Conservation (phyloP, 108 stramenopile species). For the Nitzschia putrida region DNA sequence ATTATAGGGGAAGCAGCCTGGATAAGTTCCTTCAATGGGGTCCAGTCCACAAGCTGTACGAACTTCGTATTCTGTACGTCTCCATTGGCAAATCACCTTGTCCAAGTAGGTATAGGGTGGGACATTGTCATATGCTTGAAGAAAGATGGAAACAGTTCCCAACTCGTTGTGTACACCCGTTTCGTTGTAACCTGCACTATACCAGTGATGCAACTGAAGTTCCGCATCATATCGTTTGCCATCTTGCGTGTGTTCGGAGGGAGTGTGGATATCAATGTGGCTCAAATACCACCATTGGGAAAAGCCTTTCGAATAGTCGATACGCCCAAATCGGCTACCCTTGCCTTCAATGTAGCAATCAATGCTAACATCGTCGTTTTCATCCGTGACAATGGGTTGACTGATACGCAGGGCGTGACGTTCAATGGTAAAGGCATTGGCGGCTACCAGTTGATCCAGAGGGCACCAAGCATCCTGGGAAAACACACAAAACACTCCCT, state of each 20-base stretch:
- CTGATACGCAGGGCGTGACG: constrained; percentile 45
- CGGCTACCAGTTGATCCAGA: constrained; percentile 36
- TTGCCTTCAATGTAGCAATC: constrained; percentile 10
- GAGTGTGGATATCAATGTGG: constrained; percentile 45
- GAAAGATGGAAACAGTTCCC: constrained; percentile 42
- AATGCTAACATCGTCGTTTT: constrained; percentile 1
- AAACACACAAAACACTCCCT: not conserved
- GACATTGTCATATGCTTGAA: constrained; percentile 41
- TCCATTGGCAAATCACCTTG: constrained; percentile 56
- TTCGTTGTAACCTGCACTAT: constrained; percentile 4
- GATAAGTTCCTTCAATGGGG: constrained; percentile 34
- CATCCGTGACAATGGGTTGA: constrained; percentile 26
- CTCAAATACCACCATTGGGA: constrained; percentile 34
- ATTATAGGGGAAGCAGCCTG: constrained; percentile 30
- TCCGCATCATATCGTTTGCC: constrained; percentile 54
- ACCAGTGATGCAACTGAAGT: constrained; percentile 43
- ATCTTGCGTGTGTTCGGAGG: constrained; percentile 52
- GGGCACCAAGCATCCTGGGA: constrained; percentile 32
- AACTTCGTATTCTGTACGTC: constrained; percentile 42
- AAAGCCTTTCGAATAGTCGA: constrained; percentile 32
- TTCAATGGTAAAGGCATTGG: constrained; percentile 43
- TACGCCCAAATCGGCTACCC: constrained; percentile 29
- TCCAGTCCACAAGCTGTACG: constrained; percentile 46
- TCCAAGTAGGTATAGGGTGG: constrained; percentile 44
- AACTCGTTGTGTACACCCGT: constrained; percentile 31